Conservation (phyloP, 805 yeast species). For the Nakazawaea populi region DNA sequence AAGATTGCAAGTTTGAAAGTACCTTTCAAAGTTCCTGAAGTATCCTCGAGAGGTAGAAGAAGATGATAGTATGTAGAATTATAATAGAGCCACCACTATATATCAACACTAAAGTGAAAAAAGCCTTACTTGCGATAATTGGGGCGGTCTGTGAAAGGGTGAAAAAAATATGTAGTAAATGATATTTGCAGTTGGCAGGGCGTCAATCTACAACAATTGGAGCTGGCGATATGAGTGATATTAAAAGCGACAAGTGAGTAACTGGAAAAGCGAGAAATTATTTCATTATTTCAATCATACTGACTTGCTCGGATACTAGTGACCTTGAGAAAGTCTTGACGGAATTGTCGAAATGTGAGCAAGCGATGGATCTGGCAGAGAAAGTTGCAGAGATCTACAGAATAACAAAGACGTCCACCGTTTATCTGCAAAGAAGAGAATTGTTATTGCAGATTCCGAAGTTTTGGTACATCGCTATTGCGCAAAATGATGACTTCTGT, state of each 20-base stretch:
- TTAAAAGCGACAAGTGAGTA: neutral
- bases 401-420: conserved; percentile 44
- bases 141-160: too few relatives aligned
- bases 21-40: conserved; percentile 85
- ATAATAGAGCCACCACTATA: neutral
- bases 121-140: neutral
- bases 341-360: conserved; percentile 52
- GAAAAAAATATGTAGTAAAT: too few relatives aligned
- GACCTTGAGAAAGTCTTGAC: conserved; percentile 33
- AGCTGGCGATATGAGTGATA: neutral
- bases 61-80: conserved; percentile 1
- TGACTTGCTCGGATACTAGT: neutral
- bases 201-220: neutral
- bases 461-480: conserved; percentile 85
- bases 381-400: conserved; percentile 52
- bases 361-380: conserved; percentile 54
- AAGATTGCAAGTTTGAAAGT: conserved; percentile 81
- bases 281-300: neutral
- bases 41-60: conserved; percentile 59
- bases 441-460: conserved; percentile 53
- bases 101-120: neutral
- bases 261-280: too few relatives aligned
- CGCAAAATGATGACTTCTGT: conserved; percentile 79
- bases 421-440: conserved; percentile 52
- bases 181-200: too few relatives aligned